A percentile compares a stretch with the other conserved stretches of the same genome.
Evolutionary conservation across 805 yeast species (phyloP).

Genomic region (Ogataea trehaloabstinens): DNA sequence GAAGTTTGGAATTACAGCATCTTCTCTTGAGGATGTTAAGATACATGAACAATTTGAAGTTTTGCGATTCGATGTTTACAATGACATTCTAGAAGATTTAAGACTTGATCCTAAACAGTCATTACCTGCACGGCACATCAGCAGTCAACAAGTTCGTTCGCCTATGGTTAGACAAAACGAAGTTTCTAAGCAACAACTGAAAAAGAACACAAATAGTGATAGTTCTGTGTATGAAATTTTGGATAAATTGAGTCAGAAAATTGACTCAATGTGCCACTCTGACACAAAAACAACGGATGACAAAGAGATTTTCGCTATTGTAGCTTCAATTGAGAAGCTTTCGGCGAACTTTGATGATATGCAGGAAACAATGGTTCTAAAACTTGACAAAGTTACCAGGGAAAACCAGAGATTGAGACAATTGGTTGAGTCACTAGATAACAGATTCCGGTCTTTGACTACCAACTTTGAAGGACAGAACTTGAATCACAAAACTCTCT

Average conservation of each 20-base stretch:
- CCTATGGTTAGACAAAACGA: neutral
- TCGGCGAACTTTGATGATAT: slow-evolving; percentile 8
- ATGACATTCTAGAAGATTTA: slow-evolving; percentile 36
- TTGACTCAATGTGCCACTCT: neutral
- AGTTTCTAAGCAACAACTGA: neutral
- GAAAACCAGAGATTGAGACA: slow-evolving; percentile 15
- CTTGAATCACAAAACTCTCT: slow-evolving; percentile 16
- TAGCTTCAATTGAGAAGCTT: slow-evolving; percentile 12
- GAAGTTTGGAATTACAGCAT: slow-evolving; percentile 55
- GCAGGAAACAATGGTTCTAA: slow-evolving; percentile 5
- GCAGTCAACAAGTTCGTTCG: neutral
- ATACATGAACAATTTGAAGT: slow-evolving; percentile 63
- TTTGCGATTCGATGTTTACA: slow-evolving; percentile 55
- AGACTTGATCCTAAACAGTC: slow-evolving; percentile 22
- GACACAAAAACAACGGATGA: neutral
- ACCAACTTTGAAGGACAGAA: slow-evolving; percentile 19
- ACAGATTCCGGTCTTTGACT: slow-evolving; percentile 13
- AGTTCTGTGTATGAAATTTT: neutral
- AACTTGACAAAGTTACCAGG: slow-evolving; percentile 7
- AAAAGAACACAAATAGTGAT: neutral
- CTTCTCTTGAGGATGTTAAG: slow-evolving; percentile 32
- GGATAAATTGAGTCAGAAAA: slow-evolving; percentile 1
- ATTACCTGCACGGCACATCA: slow-evolving; percentile 26
- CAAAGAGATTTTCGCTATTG: neutral
- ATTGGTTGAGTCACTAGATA: slow-evolving; percentile 14